Conservation (phyloP, 352 stramenopile genomes). For the Phytopythium cucurbitacearum region DNA sequence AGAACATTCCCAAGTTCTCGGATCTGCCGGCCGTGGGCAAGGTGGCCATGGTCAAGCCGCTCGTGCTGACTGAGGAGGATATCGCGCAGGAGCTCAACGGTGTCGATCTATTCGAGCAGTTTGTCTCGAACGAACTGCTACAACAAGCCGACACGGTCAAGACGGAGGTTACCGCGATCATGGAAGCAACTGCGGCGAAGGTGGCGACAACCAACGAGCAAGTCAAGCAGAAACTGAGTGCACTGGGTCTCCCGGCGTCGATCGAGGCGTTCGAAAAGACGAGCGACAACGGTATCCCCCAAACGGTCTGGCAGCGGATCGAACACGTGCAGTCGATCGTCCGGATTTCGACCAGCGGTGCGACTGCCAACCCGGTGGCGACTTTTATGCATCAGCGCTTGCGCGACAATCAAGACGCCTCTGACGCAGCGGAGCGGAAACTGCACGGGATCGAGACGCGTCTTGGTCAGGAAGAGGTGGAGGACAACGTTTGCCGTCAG, state of each 20-base stretch:
- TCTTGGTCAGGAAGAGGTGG: slow-evolving; percentile 52
- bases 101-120: slow-evolving; percentile 66
- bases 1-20: slow-evolving; percentile 58
- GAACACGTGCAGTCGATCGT: slow-evolving; percentile 35
- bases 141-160: slow-evolving; percentile 40
- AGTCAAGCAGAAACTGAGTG: slow-evolving; percentile 44
- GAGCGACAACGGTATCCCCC: slow-evolving; percentile 50
- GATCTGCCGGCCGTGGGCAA: slow-evolving; percentile 57
- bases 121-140: slow-evolving; percentile 55
- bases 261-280: slow-evolving; percentile 78
- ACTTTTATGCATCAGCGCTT: slow-evolving; percentile 44
- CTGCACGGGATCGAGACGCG: slow-evolving; percentile 48
- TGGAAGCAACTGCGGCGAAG: slow-evolving; percentile 33
- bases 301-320: slow-evolving; percentile 51
- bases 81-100: slow-evolving; percentile 45
- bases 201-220: slow-evolving; percentile 46
- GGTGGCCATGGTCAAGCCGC: slow-evolving; percentile 62
- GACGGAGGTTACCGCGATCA: slow-evolving; percentile 38
- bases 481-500: slow-evolving; percentile 63
- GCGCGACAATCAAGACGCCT: slow-evolving; percentile 45
- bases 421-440: slow-evolving; percentile 51
- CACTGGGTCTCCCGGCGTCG: slow-evolving; percentile 62
- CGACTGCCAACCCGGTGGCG: slow-evolving; percentile 18
- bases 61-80: slow-evolving; percentile 43
- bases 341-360: slow-evolving; percentile 10